Percentiles rank a stretch among this genome's conserved stretches.
Conservation (phyloP, 129 eudicot genomes). For the Flaveria sonorensis region DNA sequence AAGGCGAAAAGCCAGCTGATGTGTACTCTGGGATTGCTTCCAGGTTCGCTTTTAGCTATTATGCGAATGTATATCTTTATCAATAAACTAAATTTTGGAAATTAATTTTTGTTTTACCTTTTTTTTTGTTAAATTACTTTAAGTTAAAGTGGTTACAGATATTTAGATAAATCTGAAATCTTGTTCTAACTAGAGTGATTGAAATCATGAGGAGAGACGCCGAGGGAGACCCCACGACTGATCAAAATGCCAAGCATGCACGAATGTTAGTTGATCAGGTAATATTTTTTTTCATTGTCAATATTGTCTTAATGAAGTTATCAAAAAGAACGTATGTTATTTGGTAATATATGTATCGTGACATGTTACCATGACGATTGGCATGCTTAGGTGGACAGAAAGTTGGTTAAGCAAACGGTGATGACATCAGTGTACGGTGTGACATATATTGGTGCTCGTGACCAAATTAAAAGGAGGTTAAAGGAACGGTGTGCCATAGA, state of each 20-base stretch:
- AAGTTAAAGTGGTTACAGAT: not conserved
- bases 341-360: constrained; percentile 8
- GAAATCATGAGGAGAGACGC: constrained; percentile 89
- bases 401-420: constrained; percentile 93
- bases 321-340: not conserved
- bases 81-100: not conserved
- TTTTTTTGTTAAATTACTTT: not conserved
- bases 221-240: constrained; percentile 59
- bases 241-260: constrained; percentile 71
- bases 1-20: constrained; percentile 93
- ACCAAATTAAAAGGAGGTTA: constrained; percentile 81
- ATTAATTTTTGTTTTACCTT: not conserved
- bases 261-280: constrained; percentile 76
- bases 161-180: constrained; percentile 40
- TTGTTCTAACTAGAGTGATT: constrained; percentile 63
- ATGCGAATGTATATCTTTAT: not conserved
- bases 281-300: not conserved
- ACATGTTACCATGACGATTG: constrained; percentile 2
- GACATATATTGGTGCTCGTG: constrained; percentile 92
- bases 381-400: constrained; percentile 72
- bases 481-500: constrained; percentile 72
- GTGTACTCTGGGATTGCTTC: constrained; percentile 95
- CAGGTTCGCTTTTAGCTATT: constrained; percentile 46
- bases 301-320: not conserved
- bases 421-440: constrained; percentile 97